Conservation (phyloP, 163 green algal species). For the Smithsoniella earleae region DNA sequence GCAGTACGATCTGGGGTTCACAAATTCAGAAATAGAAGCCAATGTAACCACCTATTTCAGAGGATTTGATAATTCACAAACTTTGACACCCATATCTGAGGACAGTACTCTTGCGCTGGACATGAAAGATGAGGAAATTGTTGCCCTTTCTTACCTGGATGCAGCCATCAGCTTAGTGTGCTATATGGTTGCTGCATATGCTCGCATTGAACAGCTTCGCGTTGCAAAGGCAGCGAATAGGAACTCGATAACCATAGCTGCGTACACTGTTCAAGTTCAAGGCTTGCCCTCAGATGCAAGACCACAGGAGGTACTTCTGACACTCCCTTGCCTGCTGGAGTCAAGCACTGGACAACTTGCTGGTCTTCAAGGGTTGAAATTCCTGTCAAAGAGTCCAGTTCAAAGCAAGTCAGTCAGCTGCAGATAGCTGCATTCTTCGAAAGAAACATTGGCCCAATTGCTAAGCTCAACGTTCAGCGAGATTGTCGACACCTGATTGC, state of each 20-base stretch:
- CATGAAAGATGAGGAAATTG: not conserved
- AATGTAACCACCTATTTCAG: conserved; percentile 2
- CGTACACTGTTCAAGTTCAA: not conserved
- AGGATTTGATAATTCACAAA: not conserved
- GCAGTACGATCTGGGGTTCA: conserved; percentile 13
- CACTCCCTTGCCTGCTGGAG: too few relatives aligned
- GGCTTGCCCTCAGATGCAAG: not conserved
- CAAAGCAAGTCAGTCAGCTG: not conserved
- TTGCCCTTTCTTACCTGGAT: not conserved
- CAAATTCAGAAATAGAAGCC: not conserved
- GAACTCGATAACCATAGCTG: not conserved
- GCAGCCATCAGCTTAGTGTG: not conserved
- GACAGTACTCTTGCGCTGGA: not conserved
- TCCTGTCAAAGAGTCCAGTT: too few relatives aligned
- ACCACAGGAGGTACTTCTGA: not conserved
- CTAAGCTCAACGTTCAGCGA: conserved; percentile 12
- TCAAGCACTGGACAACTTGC: too few relatives aligned
- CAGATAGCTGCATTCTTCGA: conserved; percentile 10
- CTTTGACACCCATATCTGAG: not conserved
- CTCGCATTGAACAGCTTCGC: not conserved
- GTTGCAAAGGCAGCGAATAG: not conserved
- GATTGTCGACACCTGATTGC: conserved; percentile 2
- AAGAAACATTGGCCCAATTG: not conserved
- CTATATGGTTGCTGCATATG: not conserved
- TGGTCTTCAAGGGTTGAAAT: too few relatives aligned